Base-by-base conservation (phyloP, 2,329 filamentous ascomycete genomes). In the Metarhizium anisopliae region DNA sequence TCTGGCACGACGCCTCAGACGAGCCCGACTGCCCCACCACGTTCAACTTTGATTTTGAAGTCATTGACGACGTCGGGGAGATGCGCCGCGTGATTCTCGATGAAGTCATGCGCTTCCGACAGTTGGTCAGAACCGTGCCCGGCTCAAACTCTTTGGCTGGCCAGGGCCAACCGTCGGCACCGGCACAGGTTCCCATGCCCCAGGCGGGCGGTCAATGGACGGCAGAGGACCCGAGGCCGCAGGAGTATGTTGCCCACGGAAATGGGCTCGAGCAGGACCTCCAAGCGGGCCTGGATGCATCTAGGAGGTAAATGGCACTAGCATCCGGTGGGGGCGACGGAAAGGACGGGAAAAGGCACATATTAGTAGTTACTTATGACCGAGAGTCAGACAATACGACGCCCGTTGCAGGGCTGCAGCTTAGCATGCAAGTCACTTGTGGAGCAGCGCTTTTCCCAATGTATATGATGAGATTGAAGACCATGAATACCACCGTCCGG, bases 31-130 rank as follows among this genome's bases (percentile, higher is more conserved):
- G 93, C 76, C 92, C 92, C 0, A 89, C 87, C 16, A 92, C 90
- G 18, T 99, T 99, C 74, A 92, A 99, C 78, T 99, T 99, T 77
- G 88, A 93, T 70, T 99, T 99, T 67, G 94, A 99, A 72, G 86
- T 96, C n/a, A 84, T 96, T 43, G 93, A 99, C 54, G 94, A 97
- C 49, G 91, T 99, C 20, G 81, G 79, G 25, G 89, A 96, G 64
- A 97, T 99, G 92, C 89, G 94, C 69, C 86, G 86, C 73, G 95
- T 96, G 90, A 99, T 99, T 61, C 78, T 96, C 58, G 87, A 93
- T n/a, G 94, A 99, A 73, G 94, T 99, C 51, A 80, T 84, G 67
- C 81, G 85, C 61, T 99, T 99, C 84, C 84, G 94, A 60, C 79
- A 83, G 67, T 64, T 71, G 36, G 81, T 83, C 13, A 76, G 80